Conservation (phyloP, 371 early-diverging fungal species). For the Saksenaea vasiformis region DNA sequence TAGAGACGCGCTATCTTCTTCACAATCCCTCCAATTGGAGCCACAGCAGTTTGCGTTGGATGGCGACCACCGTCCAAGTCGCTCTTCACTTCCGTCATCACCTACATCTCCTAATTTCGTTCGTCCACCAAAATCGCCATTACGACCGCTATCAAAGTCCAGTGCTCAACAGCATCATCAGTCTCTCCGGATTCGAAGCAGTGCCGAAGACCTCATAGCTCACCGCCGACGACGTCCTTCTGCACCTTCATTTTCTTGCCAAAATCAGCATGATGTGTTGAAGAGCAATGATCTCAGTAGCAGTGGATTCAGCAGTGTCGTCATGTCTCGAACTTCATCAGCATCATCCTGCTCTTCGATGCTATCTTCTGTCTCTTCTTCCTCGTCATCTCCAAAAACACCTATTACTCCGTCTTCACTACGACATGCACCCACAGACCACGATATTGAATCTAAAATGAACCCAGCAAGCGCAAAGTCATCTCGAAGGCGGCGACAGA, state of each 20-base stretch:
- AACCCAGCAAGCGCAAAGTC: neutral
- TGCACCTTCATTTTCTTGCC: slow-evolving; percentile 8
- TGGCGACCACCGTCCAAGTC: neutral
- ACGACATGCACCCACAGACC: neutral
- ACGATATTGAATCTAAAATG: neutral
- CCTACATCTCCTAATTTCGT: neutral
- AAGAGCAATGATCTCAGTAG: slow-evolving; percentile 8
- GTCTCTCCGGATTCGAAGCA: slow-evolving; percentile 10
- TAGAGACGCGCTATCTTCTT: neutral
- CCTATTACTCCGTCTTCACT: neutral
- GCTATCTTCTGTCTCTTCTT: neutral
- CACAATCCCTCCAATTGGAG: neutral
- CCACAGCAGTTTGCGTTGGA: neutral
- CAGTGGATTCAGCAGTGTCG: slow-evolving; percentile 5
- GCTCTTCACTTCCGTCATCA: neutral
- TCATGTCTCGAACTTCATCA: neutral
- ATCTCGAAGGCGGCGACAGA: neutral
- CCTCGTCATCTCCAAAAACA: neutral
- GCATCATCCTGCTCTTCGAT: neutral
- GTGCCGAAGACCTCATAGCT: neutral
- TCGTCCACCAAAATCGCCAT: slow-evolving; percentile 41
- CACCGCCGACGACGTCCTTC: slow-evolving; percentile 19
- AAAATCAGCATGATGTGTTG: slow-evolving; percentile 9
- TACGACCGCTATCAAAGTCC: slow-evolving; percentile 17
- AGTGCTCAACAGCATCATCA: slow-evolving; percentile 2